phyloP scores from a whole-genome alignment of 2,329 filamentous ascomycete genomes.

The Chaetomium globosum region DNA sequence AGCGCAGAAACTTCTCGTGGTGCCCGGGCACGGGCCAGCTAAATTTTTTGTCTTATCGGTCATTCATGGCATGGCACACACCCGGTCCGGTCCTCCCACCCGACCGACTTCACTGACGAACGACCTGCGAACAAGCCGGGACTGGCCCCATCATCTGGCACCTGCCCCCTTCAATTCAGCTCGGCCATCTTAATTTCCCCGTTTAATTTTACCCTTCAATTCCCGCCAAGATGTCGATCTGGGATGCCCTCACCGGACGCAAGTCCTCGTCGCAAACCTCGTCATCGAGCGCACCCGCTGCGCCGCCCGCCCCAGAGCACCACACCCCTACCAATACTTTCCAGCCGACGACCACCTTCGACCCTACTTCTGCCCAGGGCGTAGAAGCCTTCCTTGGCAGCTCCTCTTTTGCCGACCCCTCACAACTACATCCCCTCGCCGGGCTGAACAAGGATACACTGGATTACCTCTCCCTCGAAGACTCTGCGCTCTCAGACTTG shows the following conservation, averaged over 20 bases:
- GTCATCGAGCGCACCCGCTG: constrained; percentile 49
- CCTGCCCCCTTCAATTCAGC: constrained; percentile 13
- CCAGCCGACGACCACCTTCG: constrained; percentile 61
- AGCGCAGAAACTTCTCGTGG: neutral
- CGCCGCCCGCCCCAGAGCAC: constrained; percentile 50
- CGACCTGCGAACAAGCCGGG: constrained; percentile 18
- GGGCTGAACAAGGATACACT: constrained; percentile 90
- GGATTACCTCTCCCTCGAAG: constrained; percentile 93
- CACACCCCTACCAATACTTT: constrained; percentile 34
- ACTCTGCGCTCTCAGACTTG: constrained; percentile 81
- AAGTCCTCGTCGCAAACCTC: constrained; percentile 51
- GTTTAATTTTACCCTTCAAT: constrained; percentile 23
- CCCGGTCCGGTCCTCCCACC: constrained; percentile 15
- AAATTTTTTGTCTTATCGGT: constrained; percentile 36
- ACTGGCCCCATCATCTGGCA: constrained; percentile 20
- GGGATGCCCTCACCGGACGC: constrained; percentile 64
- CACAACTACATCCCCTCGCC: constrained; percentile 87
- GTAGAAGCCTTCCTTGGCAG: constrained; percentile 82
- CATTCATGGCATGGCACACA: constrained; percentile 20
- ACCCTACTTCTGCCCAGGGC: constrained; percentile 73
- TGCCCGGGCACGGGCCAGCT: constrained; percentile 31
- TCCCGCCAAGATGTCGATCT: constrained; percentile 55
- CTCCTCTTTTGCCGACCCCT: constrained; percentile 79
- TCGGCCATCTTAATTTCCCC: constrained; percentile 21
- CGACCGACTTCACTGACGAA: constrained; percentile 22